Evolutionary conservation across 2,329 filamentous ascomycete genomes (phyloP).

Genomic region (Apiospora marii): DNA sequence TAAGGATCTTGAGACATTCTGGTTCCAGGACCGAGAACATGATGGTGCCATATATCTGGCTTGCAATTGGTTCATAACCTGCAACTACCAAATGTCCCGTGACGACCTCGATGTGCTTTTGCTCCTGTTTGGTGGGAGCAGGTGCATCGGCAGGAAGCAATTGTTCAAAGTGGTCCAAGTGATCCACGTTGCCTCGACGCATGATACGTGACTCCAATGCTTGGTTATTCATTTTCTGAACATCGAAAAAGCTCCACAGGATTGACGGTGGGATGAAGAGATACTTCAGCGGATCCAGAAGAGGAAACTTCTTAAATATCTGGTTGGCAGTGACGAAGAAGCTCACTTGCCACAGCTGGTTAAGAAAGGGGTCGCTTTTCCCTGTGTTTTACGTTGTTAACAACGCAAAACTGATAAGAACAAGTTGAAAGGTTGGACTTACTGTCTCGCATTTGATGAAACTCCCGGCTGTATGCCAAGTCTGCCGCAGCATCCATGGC

Average conservation of each 20-base stretch:
- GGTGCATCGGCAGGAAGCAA: conserved; percentile 31
- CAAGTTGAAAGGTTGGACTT: no score
- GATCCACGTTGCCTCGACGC: conserved; percentile 31
- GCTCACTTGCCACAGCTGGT: conserved; percentile 26
- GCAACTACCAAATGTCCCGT: conserved; percentile 21
- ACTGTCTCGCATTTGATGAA: conserved; percentile 33
- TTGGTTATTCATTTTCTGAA: conserved; percentile 29
- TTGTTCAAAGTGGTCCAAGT: conserved; percentile 38
- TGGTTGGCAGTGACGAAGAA: conserved; percentile 28
- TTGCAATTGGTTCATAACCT: conserved; percentile 32
- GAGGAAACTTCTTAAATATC: conserved; percentile 30
- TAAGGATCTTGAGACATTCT: neutral
- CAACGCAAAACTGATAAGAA: no score
- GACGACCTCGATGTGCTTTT: conserved; percentile 32
- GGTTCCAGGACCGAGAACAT: conserved; percentile 29
- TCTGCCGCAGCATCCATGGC: neutral
- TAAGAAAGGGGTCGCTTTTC: conserved; percentile 25
- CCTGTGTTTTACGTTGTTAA: no score
- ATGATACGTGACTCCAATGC: conserved; percentile 33
- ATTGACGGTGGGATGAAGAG: conserved; percentile 31
- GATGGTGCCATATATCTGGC: conserved; percentile 31
- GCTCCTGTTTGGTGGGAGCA: conserved; percentile 30
- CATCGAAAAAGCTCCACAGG: neutral
- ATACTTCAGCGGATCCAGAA: conserved; percentile 31
- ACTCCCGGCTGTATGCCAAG: conserved; percentile 33